phyloP scores from a whole-genome alignment of 2,329 filamentous ascomycete species.

The Cercospora sojina region DNA sequence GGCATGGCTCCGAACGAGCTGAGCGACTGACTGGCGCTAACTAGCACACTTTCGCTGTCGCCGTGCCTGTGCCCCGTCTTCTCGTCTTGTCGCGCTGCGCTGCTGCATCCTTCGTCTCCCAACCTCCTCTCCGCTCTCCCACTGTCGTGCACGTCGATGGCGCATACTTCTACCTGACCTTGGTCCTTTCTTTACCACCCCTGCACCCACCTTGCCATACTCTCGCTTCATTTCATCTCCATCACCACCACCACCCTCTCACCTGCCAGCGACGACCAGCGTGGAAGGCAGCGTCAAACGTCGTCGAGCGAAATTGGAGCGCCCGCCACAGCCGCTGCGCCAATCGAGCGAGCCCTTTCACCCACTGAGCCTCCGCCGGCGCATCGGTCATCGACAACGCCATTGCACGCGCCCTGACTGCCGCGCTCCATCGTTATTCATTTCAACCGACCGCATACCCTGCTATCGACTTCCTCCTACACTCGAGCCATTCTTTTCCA shows the following conservation, averaged over 20 bases:
- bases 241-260: background rate
- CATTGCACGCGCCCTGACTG: background rate
- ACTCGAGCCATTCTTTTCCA: background rate
- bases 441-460: background rate
- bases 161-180: constrained; percentile 2
- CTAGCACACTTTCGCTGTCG: background rate
- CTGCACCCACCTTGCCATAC: background rate
- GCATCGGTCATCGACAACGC: background rate
- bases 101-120: background rate
- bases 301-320: constrained; percentile 7
- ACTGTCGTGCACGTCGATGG: background rate
- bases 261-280: background rate
- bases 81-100: background rate
- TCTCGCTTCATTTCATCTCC: background rate
- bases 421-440: background rate
- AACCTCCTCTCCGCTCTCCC: constrained; percentile 5
- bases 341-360: background rate
- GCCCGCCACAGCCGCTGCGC: constrained; percentile 6
- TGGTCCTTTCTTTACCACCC: constrained; percentile 4
- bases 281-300: background rate
- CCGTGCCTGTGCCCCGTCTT: background rate
- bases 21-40: background rate
- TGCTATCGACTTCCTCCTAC: background rate
- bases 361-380: background rate
- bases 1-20: background rate